Evolutionary conservation across 2,329 filamentous ascomycete species (phyloP), one percentile per base, ranked within the genome.

Genomic region (Pseudogymnoascus sp.): DNA sequence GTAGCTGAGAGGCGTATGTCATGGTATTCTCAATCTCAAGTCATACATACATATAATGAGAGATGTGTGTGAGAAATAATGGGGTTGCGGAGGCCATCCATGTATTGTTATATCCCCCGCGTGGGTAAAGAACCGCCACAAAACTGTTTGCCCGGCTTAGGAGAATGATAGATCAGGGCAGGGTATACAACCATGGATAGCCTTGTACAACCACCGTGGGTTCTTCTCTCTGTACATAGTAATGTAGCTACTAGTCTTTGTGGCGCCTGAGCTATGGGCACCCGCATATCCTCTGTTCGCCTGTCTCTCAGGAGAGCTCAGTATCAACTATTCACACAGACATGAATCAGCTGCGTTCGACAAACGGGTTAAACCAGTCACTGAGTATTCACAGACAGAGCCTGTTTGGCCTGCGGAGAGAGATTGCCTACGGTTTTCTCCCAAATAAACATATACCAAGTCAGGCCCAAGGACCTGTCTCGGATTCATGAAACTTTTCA

Each of bases 11-110:
- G 48, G 17, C 29, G 25, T 27, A 61, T 25, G 27, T 42, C 61
- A 36, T 62, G 58, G 21, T 38, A 41, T 44, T 27, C 38, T 39
- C 25, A 58, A 29, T 33, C 15, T 48, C 27, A 48, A 55, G 59
- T 58, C 35, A 61, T 61, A 61, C 35, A 61, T 61, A 61, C 36
- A 33, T 33, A 33, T 29, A 44, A 51, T 36, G 48, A 9, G 12
- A n/a, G 36, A 27, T 59, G n/a, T 2, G 25, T 59, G 5, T 29
- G 17, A 35, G 17, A 60, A 58, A 62, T 36, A 48, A 48, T 62
- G 42, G 60, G 44, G 60, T 35, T 59, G 42, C 39, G 44, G 42
- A 59, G 48, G 48, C 31, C 60, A 62, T 58, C 38, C 33, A 59
- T 48, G 60, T 44, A 51, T 51, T 61, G 12, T 33, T 59, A 61